phyloP scores from a whole-genome alignment of 2,329 filamentous ascomycete species.

The Sarocladiaceae sp. region DNA sequence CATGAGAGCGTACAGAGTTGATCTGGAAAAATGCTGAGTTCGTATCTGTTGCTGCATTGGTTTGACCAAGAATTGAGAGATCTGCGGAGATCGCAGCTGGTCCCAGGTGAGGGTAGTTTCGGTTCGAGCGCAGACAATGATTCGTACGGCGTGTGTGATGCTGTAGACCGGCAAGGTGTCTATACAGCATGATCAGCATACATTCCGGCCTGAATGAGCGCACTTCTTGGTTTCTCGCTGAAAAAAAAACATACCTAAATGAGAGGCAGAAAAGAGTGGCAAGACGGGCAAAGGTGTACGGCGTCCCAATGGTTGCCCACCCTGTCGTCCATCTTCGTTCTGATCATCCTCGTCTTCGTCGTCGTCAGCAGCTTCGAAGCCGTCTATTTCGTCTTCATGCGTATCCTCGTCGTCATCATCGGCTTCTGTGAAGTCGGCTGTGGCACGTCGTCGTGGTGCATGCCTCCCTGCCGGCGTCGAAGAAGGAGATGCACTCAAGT shows the following conservation, averaged over 20 bases:
- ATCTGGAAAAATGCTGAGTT: conserved; percentile 76
- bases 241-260: conserved; percentile 56
- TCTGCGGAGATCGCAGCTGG: conserved; percentile 89
- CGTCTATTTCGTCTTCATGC: conserved; percentile 26
- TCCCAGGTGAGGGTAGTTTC: conserved; percentile 95
- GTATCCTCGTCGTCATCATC: conserved; percentile 46
- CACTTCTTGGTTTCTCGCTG: not conserved
- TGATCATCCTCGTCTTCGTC: conserved; percentile 37
- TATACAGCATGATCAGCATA: conserved; percentile 27
- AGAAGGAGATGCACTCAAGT: conserved; percentile 25
- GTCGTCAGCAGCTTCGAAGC: conserved; percentile 16
- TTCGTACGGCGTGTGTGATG: conserved; percentile 84
- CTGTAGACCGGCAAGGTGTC: conserved; percentile 86
- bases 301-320: conserved; percentile 11
- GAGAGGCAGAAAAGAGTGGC: conserved; percentile 75
- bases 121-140: conserved; percentile 77
- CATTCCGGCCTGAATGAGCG: conserved; percentile 14
- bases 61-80: conserved; percentile 93
- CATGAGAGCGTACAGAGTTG: conserved; percentile 84
- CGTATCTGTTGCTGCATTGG: conserved; percentile 90
- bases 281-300: conserved; percentile 41
- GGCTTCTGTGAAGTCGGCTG: conserved; percentile 61
- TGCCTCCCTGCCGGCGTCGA: conserved; percentile 24
- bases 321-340: conserved; percentile 21
- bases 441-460: conserved; percentile 41